These are phyloP conservation scores for Rubia tinctorum DNA, from an alignment of 305 asterid species.

Conservation along the genomic window DNA sequence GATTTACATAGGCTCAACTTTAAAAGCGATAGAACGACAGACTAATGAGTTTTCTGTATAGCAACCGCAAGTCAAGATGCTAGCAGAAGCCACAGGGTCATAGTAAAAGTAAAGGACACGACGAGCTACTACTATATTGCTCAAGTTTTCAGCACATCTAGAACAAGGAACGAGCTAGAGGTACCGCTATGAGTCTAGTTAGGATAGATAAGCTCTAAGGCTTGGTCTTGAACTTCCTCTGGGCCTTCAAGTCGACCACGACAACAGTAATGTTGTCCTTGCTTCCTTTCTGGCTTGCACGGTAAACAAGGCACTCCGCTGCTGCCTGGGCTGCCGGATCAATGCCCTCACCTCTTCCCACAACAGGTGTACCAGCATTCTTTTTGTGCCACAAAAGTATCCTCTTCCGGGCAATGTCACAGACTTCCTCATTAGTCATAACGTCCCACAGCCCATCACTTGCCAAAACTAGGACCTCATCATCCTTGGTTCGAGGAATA, in stretches of 20 bases:
- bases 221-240: conserved; percentile 60
- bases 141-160: conserved; percentile 20
- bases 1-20: conserved; percentile 18
- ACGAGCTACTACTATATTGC: conserved; percentile 30
- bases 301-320: conserved; percentile 73
- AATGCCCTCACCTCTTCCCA: conserved; percentile 66
- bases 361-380: conserved; percentile 38
- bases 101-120: conserved; percentile 23
- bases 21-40: conserved; percentile 8
- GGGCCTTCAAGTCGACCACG: conserved; percentile 82
- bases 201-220: conserved; percentile 21
- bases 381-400: conserved; percentile 82
- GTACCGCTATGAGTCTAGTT: conserved; percentile 5
- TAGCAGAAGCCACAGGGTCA: conserved; percentile 32
- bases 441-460: conserved; percentile 99
- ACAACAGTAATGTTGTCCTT: conserved; percentile 77
- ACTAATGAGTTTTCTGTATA: conserved; percentile 16
- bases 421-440: conserved; percentile 84
- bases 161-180: conserved; percentile 12
- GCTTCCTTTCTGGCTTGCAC: conserved; percentile 88
- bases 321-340: conserved; percentile 98
- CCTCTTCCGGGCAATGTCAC: conserved; percentile 74
- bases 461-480: conserved; percentile 79
- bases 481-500: conserved; percentile 71
- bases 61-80: conserved; percentile 15